These are phyloP conservation scores for Sporothrix dimorphospora DNA, from an alignment of 2,329 filamentous ascomycete species.

Conservation along the genomic window DNA sequence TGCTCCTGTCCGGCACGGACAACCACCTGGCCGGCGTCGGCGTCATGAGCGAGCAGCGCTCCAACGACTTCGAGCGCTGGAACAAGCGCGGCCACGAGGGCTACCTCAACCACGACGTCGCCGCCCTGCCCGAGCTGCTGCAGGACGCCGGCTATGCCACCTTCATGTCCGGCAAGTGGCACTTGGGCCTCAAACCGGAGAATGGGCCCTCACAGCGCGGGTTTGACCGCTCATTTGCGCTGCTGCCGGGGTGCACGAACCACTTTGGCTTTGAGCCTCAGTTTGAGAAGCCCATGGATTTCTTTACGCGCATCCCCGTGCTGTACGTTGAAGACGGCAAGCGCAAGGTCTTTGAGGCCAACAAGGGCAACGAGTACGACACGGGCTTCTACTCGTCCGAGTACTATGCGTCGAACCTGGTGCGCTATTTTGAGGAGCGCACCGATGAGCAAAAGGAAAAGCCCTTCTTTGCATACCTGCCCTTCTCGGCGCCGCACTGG, in stretches of 20 bases:
- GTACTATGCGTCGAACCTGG: conserved; percentile 55
- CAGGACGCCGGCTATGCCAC: conserved; percentile 63
- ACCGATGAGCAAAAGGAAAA: conserved; percentile 45
- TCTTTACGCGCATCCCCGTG: conserved; percentile 41
- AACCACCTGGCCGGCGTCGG: conserved; percentile 22
- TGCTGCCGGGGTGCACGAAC: conserved; percentile 13
- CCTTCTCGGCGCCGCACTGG: conserved; percentile 67
- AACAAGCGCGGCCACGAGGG: conserved; percentile 61
- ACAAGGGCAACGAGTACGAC: conserved; percentile 50
- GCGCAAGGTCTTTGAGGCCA: conserved; percentile 43
- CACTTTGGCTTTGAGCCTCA: conserved; percentile 6
- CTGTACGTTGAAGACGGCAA: conserved; percentile 44
- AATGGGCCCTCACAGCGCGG: conserved; percentile 10
- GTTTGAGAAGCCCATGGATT: conserved; percentile 39
- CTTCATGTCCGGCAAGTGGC: conserved; percentile 15
- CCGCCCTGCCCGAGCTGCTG: conserved; percentile 61
- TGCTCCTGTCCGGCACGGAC: conserved; percentile 22
- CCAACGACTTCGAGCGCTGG: conserved; percentile 7
- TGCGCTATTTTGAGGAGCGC: conserved; percentile 53
- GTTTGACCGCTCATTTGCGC: conserved; percentile 8
- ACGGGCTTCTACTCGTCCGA: conserved; percentile 52
- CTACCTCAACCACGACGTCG: conserved; percentile 64
- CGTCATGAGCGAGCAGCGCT: neutral
- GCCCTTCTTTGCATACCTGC: conserved; percentile 63
- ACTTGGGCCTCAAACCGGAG: conserved; percentile 9